Conservation (phyloP, 106 monocot genomes). For the Acanthochlamys bracteata region DNA sequence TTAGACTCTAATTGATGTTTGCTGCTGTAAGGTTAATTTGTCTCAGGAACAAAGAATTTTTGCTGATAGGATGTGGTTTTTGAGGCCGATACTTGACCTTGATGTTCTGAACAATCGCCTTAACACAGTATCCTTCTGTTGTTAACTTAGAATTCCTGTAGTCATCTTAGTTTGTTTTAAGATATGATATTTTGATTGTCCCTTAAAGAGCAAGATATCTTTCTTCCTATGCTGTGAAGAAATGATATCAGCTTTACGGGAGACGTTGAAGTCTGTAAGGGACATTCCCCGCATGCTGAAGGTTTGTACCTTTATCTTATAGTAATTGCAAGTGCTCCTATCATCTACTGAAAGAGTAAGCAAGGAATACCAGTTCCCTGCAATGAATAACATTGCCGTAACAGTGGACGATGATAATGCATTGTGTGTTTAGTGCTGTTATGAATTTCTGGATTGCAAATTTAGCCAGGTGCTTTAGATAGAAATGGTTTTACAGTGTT, state of each 20-base stretch:
- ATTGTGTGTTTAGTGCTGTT: no score
- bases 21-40: background rate
- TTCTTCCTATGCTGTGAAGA: conserved; percentile 93
- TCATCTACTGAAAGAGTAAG: no score
- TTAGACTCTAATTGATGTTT: background rate
- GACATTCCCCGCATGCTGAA: conserved; percentile 74
- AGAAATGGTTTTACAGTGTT: no score
- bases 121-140: conserved; percentile 71
- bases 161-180: no score
- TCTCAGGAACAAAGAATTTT: background rate
- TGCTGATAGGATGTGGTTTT: conserved; percentile 59
- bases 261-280: conserved; percentile 71
- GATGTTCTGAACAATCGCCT: conserved; percentile 67
- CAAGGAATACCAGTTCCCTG: no score
- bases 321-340: no score
- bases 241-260: conserved; percentile 71
- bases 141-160: background rate
- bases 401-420: no score
- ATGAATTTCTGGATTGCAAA: no score
- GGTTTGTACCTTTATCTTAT: conserved; percentile 22
- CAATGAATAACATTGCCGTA: no score
- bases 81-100: conserved; percentile 77
- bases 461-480: no score
- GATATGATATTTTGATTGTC: no score
- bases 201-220: conserved; percentile 44